Conservation (phyloP, 2,329 filamentous ascomycete species). For the Parascedosporium putredinis region DNA sequence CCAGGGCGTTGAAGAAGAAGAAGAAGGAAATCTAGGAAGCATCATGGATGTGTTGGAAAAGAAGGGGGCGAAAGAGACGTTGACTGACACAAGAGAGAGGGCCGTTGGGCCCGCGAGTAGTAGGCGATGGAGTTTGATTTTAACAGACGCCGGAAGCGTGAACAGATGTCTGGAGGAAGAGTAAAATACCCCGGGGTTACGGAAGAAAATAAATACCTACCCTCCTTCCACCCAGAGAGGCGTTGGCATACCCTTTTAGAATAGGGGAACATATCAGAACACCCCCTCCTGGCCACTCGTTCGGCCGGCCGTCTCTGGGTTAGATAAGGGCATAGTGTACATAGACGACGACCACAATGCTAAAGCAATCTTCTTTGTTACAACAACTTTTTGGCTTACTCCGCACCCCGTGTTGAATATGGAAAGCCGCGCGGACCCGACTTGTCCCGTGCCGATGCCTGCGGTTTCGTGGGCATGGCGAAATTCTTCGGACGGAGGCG, state of each 20-base stretch:
- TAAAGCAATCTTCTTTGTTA: conserved; percentile 5
- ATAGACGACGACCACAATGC: conserved; percentile 1
- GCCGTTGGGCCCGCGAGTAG: too few relatives aligned
- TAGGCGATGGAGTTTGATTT: too few relatives aligned
- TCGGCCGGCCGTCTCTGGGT: background rate
- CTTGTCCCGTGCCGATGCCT: background rate
- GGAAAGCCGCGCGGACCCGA: too few relatives aligned
- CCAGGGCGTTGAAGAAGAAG: background rate
- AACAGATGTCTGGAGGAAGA: background rate
- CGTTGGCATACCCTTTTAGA: too few relatives aligned
- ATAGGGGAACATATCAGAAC: background rate
- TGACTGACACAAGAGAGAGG: too few relatives aligned
- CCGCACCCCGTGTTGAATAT: too few relatives aligned
- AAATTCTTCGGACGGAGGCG: too few relatives aligned
- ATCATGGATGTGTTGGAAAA: background rate
- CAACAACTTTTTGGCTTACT: too few relatives aligned
- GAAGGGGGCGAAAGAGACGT: background rate
- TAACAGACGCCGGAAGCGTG: too few relatives aligned
- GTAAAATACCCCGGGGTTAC: background rate
- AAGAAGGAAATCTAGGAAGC: background rate
- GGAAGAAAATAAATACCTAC: too few relatives aligned
- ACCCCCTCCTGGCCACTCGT: background rate
- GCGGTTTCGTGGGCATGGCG: too few relatives aligned
- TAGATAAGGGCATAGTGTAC: conserved; percentile 3
- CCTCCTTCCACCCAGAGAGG: too few relatives aligned